These are phyloP conservation scores for Plasmodium malariae DNA, from an alignment of 169 alveolate genomes.

Conservation along the genomic window DNA sequence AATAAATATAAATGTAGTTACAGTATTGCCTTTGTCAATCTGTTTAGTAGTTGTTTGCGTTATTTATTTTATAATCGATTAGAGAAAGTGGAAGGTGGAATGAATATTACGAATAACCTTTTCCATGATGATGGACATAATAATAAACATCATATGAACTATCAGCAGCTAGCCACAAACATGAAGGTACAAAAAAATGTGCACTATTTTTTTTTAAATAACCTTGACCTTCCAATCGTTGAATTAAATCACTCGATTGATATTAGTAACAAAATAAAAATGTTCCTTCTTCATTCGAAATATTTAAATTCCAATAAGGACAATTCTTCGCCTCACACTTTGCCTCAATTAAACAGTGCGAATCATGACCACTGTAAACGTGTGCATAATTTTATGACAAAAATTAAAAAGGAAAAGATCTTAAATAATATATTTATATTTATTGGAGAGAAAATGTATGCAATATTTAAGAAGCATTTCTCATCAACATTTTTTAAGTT, in stretches of 20 bases:
- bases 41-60: constrained; percentile 11
- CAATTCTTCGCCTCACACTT: neutral
- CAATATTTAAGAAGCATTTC: constrained; percentile 13
- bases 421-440: constrained; percentile 28
- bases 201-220: constrained; percentile 8
- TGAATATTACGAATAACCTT: neutral
- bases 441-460: constrained; percentile 38
- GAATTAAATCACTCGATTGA: constrained; percentile 2
- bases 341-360: too few species aligned
- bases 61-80: constrained; percentile 11
- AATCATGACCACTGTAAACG: neutral
- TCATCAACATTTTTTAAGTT: constrained; percentile 17
- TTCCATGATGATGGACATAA: neutral
- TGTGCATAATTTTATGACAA: constrained; percentile 9
- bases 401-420: constrained; percentile 23
- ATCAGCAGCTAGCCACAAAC: constrained; percentile 1
- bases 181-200: constrained; percentile 7
- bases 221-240: constrained; percentile 1
- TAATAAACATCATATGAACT: neutral
- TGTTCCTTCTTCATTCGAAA: constrained; percentile 25
- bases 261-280: neutral
- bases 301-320: neutral
- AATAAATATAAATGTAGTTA: constrained; percentile 30
- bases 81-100: neutral
- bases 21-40: constrained; percentile 16